Conservation (phyloP, 306 rosid genomes). For the Cucumis hystrix region DNA sequence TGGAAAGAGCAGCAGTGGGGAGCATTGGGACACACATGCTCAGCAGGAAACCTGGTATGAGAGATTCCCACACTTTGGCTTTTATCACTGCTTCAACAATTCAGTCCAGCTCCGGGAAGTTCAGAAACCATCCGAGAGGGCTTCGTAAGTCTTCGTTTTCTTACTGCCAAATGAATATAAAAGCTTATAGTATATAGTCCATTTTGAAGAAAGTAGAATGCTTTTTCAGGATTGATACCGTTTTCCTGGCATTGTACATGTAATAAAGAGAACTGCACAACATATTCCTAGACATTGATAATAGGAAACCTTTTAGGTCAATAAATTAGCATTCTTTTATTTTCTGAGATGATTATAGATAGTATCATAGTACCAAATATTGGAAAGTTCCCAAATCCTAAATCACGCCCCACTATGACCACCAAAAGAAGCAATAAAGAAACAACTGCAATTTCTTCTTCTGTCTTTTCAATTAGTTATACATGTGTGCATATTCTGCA, state of each 20-base stretch:
- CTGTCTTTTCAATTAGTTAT: neutral
- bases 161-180: neutral
- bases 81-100: conserved; percentile 71
- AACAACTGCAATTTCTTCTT: neutral
- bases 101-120: conserved; percentile 84
- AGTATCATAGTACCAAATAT: neutral
- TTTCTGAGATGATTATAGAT: neutral
- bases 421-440: neutral
- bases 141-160: neutral
- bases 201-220: neutral
- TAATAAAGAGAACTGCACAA: neutral
- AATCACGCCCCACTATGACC: neutral
- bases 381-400: neutral
- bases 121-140: conserved; percentile 42
- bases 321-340: neutral
- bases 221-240: neutral
- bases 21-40: conserved; percentile 90
- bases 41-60: conserved; percentile 88
- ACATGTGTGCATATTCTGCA: neutral
- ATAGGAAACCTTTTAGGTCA: neutral
- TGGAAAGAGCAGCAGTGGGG: conserved; percentile 91
- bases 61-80: conserved; percentile 79
- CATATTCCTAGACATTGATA: neutral
- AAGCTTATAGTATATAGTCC: neutral
- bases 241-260: neutral